Evolutionary conservation across 768 basidiomycete species (phyloP).

Genomic region (Lactifluus pinguis): DNA sequence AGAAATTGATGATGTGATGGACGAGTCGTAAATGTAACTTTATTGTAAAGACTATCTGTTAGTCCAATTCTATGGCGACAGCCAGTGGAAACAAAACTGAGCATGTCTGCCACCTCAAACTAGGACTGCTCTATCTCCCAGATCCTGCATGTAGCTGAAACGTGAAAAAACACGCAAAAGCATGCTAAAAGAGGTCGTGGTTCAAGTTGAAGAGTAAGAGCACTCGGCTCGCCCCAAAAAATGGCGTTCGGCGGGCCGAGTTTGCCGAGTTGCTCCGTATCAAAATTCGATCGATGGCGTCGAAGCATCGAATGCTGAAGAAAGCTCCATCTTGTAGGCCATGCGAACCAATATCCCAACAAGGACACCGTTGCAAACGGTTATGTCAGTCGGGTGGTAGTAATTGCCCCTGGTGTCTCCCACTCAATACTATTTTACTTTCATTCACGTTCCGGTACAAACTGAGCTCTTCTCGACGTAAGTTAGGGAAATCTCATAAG

Average conservation of each 20-base stretch:
- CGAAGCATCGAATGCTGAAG: too few species aligned
- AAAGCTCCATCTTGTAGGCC: too few species aligned
- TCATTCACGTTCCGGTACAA: neutral
- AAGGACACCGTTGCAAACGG: too few species aligned
- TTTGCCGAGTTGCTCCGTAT: neutral
- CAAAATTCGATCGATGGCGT: too few species aligned
- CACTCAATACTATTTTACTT: neutral
- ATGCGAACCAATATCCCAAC: too few species aligned
- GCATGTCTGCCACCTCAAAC: constrained; percentile 18
- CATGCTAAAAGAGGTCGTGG: constrained; percentile 8
- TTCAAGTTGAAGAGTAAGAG: constrained; percentile 1
- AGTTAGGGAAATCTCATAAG: too few species aligned
- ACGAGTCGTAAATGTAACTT: neutral
- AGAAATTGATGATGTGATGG: constrained; percentile 3
- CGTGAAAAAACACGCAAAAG: constrained; percentile 2
- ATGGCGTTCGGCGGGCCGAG: neutral
- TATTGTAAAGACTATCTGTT: neutral
- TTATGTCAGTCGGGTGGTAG: too few species aligned
- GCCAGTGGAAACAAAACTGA: neutral
- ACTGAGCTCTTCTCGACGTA: too few species aligned
- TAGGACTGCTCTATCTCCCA: constrained; percentile 18
- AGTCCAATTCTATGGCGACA: constrained; percentile 18
- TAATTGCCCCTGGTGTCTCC: neutral
- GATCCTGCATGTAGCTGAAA: neutral
- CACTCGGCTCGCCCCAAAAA: too few species aligned